A percentile compares a stretch with the other conserved stretches of the same genome.
Conservation (phyloP, 1,284 basidiomycete genomes). For the Gymnopus androsaceus region DNA sequence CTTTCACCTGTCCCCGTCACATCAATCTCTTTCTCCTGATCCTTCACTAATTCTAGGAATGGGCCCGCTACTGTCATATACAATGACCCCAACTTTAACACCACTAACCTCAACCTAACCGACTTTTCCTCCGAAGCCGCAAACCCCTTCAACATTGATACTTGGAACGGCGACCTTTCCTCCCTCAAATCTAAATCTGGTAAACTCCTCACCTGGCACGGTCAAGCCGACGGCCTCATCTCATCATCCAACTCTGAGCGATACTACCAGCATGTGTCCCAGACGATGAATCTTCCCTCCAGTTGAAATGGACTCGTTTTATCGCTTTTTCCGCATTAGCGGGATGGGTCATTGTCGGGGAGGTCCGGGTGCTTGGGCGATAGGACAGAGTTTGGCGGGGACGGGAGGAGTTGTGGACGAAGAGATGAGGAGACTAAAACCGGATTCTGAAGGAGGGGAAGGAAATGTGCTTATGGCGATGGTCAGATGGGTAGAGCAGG, state of each 20-base stretch:
- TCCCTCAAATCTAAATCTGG: slow-evolving; percentile 21
- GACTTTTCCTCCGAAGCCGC: slow-evolving; percentile 6
- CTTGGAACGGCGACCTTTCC: slow-evolving; percentile 23
- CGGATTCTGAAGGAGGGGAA: too few species aligned
- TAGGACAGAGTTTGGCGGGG: slow-evolving; percentile 15
- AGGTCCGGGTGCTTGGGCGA: slow-evolving; percentile 20
- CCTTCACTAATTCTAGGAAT: slow-evolving; percentile 12
- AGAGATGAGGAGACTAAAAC: too few species aligned
- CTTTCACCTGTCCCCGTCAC: not conserved
- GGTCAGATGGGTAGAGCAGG: slow-evolving; percentile 19
- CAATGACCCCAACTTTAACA: slow-evolving; percentile 11
- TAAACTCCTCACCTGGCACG: slow-evolving; percentile 25
- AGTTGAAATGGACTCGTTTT: slow-evolving; percentile 16
- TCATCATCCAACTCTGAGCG: slow-evolving; percentile 21
- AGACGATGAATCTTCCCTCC: slow-evolving; percentile 16
- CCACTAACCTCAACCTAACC: slow-evolving; percentile 5
- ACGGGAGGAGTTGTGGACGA: too few species aligned
- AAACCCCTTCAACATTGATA: slow-evolving; percentile 22
- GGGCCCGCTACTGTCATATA: slow-evolving; percentile 19
- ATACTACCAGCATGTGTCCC: slow-evolving; percentile 18
- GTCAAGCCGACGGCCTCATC: slow-evolving; percentile 21
- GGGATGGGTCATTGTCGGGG: slow-evolving; percentile 21
- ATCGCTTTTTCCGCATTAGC: slow-evolving; percentile 20
- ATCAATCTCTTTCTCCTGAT: not conserved
- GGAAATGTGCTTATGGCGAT: slow-evolving; percentile 12